A percentile compares a stretch with the other conserved stretches of the same genome.
Evolutionary conservation across 2,329 filamentous ascomycete species (phyloP).

Genomic region (Pestalotiopsis sp.): DNA sequence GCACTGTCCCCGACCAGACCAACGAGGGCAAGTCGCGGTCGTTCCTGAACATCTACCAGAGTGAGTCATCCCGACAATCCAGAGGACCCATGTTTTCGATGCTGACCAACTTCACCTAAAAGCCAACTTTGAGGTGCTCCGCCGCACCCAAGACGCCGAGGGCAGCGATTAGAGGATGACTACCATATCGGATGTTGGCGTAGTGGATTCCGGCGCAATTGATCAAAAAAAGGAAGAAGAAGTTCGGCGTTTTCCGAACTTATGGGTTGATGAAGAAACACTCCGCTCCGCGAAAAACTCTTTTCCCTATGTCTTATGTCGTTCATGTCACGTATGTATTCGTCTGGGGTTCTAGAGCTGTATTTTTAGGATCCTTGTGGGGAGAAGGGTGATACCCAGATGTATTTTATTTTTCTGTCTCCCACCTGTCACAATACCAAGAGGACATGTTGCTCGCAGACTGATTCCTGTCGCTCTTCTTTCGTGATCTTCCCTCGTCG

Average conservation of each 20-base stretch:
- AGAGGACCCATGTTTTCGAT: neutral
- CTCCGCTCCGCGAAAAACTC: conserved; percentile 2
- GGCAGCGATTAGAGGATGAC: conserved; percentile 1
- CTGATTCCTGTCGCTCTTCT: neutral
- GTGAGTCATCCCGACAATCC: conserved; percentile 56
- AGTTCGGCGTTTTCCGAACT: neutral
- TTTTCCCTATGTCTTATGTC: conserved; percentile 3
- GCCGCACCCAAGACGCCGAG: conserved; percentile 7
- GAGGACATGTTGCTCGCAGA: neutral
- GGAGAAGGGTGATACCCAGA: conserved; percentile 10
- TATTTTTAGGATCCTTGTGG: conserved; percentile 9
- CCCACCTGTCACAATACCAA: neutral
- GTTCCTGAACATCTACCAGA: conserved; percentile 73
- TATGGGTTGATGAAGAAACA: neutral
- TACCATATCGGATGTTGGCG: no score
- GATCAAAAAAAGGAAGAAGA: neutral
- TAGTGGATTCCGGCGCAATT: neutral
- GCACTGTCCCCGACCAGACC: conserved; percentile 66
- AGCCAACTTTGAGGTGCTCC: conserved; percentile 11
- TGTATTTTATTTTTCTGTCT: neutral
- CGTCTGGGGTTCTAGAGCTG: conserved; percentile 4
- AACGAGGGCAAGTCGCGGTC: conserved; percentile 69
- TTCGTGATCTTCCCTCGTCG: neutral
- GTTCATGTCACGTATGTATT: neutral
- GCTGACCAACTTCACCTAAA: neutral